Conservation (phyloP, 768 basidiomycete genomes). For the Wakefieldia striispora region DNA sequence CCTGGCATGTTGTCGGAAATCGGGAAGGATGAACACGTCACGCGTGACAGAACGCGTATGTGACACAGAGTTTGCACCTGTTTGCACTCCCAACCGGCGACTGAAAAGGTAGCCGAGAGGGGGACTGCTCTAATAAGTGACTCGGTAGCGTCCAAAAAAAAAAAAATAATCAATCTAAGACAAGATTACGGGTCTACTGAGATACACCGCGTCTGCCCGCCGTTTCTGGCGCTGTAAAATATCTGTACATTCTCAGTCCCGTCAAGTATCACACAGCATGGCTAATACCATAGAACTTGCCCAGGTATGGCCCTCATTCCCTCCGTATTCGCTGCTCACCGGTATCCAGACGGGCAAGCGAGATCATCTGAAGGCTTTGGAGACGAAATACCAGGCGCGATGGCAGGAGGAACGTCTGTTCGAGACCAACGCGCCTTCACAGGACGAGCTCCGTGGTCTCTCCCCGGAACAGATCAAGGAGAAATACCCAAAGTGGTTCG, state of each 20-base stretch:
- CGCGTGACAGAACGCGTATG: slow-evolving; percentile 31
- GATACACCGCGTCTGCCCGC: slow-evolving; percentile 21
- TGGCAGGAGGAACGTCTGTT: slow-evolving; percentile 82
- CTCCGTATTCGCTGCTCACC: slow-evolving; percentile 4
- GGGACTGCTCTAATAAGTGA: slow-evolving; percentile 13
- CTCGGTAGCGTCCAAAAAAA: slow-evolving; percentile 19
- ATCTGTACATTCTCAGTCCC: slow-evolving; percentile 19
- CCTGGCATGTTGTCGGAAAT: slow-evolving; percentile 55
- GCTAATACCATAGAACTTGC: slow-evolving; percentile 65
- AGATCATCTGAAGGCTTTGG: slow-evolving; percentile 80
- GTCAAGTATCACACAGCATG: slow-evolving; percentile 36
- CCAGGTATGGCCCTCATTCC: slow-evolving; percentile 40
- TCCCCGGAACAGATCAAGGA: slow-evolving; percentile 63
- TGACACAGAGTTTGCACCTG: slow-evolving; percentile 23
- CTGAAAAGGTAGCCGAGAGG: slow-evolving; percentile 7
- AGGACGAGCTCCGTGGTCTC: slow-evolving; percentile 61
- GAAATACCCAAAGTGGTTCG: slow-evolving; percentile 95
- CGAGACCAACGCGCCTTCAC: slow-evolving; percentile 78
- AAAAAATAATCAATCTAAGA: slow-evolving; percentile 19
- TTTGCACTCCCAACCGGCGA: slow-evolving; percentile 12
- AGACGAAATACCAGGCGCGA: slow-evolving; percentile 77
- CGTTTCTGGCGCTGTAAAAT: slow-evolving; percentile 33
- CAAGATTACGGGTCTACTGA: slow-evolving; percentile 28
- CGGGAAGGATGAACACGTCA: slow-evolving; percentile 27
- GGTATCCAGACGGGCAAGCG: slow-evolving; percentile 81